phyloP scores from a whole-genome alignment of 768 basidiomycete genomes.

The Guyanaporus albipodus region DNA sequence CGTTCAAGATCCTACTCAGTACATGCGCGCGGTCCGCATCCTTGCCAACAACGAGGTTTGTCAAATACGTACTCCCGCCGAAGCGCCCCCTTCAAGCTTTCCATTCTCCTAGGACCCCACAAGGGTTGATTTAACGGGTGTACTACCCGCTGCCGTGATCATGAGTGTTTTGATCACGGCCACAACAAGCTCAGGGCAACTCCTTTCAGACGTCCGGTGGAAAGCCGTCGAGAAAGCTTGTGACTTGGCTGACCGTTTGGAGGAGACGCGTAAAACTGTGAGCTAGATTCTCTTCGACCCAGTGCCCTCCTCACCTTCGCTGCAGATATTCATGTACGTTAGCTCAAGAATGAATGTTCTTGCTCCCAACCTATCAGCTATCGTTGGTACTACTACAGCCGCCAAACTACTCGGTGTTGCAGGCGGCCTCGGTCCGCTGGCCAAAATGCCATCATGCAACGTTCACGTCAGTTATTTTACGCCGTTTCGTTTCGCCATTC shows the following conservation, averaged over 20 bases:
- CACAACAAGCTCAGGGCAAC: conserved; percentile 80
- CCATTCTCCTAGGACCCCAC: conserved; percentile 64
- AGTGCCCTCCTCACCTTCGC: conserved; percentile 1
- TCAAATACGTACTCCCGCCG: background rate
- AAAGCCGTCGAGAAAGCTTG: conserved; percentile 78
- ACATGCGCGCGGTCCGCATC: conserved; percentile 84
- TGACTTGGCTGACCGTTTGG: conserved; percentile 82
- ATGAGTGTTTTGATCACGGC: conserved; percentile 97
- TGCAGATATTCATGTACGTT: conserved; percentile 96
- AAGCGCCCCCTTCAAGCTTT: background rate
- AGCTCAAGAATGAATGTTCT: conserved; percentile 98
- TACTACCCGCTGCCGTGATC: conserved; percentile 84
- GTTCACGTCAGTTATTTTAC: conserved; percentile 64
- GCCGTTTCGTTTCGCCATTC: background rate
- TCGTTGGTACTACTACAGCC: conserved; percentile 97
- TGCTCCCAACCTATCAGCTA: conserved; percentile 96
- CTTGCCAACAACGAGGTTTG: conserved; percentile 79
- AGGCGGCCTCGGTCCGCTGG: conserved; percentile 84
- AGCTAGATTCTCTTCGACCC: background rate
- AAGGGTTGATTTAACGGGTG: conserved; percentile 73
- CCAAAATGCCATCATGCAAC: conserved; percentile 94
- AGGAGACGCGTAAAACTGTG: conserved; percentile 87
- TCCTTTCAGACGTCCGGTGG: conserved; percentile 71
- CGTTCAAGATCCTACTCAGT: conserved; percentile 87
- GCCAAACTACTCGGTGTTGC: conserved; percentile 97